These are phyloP conservation scores for Talaromyces sp. DNA, from an alignment of 2,329 filamentous ascomycete genomes.

Conservation along the genomic window DNA sequence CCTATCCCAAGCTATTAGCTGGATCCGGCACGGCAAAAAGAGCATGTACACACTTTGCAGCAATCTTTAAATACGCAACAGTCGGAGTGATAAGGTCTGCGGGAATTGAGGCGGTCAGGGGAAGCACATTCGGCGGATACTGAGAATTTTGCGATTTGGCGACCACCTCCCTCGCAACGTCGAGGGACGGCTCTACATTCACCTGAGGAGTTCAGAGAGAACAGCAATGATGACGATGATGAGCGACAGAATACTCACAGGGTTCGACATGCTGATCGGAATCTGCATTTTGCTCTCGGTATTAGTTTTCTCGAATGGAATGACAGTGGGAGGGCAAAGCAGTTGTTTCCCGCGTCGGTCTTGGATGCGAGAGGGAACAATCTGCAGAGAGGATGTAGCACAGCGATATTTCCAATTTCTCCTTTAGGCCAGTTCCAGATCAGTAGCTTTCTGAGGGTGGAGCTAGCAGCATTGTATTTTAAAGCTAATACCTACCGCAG, in stretches of 20 bases:
- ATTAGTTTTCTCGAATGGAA: background rate
- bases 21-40: background rate
- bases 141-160: conserved; percentile 48
- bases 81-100: conserved; percentile 93
- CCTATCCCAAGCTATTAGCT: conserved; percentile 23
- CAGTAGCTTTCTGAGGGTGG: background rate
- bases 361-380: background rate
- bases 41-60: conserved; percentile 58
- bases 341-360: background rate
- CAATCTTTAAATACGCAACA: conserved; percentile 87
- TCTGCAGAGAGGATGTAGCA: background rate
- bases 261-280: background rate
- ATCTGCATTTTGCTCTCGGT: background rate
- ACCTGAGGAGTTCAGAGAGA: conserved; percentile 31
- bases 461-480: background rate
- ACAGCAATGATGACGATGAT: background rate
- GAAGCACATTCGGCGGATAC: conserved; percentile 72
- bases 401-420: background rate
- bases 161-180: conserved; percentile 57
- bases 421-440: background rate
- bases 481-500: background rate
- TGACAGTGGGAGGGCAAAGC: background rate
- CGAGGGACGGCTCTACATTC: conserved; percentile 58
- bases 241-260: background rate
- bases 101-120: conserved; percentile 77